Conservation (phyloP, 2,329 filamentous ascomycete genomes). For the Neonectria hederae region DNA sequence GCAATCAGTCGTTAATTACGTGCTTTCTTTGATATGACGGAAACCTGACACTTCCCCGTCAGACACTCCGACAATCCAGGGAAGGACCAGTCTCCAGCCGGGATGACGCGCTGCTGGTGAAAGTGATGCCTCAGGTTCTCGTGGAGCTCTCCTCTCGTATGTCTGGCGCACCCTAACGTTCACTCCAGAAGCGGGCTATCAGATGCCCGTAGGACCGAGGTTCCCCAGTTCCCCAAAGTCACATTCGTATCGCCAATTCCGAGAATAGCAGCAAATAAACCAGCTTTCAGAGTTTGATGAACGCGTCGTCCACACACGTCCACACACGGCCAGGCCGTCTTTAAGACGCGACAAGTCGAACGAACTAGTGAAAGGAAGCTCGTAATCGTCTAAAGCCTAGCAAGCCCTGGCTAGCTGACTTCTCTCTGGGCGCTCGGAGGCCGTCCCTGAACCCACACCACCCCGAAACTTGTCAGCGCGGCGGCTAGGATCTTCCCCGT, state of each 20-base stretch:
- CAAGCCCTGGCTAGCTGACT: constrained; percentile 1
- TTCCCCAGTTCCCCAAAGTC: constrained; percentile 1
- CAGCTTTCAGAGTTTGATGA: neutral
- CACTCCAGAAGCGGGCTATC: constrained; percentile 4
- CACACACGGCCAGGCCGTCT: constrained; percentile 10
- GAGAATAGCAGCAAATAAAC: constrained; percentile 22
- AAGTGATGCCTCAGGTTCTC: neutral
- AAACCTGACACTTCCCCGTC: neutral
- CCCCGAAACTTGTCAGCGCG: constrained; percentile 27
- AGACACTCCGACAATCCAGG: neutral
- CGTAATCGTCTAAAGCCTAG: constrained; percentile 29
- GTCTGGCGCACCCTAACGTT: neutral
- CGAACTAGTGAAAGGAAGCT: constrained; percentile 20
- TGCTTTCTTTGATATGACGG: neutral
- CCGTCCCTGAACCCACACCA: constrained; percentile 30
- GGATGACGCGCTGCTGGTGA: neutral
- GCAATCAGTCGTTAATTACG: neutral
- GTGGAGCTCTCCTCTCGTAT: neutral
- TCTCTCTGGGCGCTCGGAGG: constrained; percentile 12
- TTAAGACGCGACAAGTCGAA: constrained; percentile 18
- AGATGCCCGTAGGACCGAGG: constrained; percentile 20
- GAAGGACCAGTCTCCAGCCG: neutral
- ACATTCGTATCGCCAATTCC: constrained; percentile 7
- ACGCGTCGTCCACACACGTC: constrained; percentile 14
- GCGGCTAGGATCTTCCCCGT: constrained; percentile 29